Conservation (phyloP, 225 moss, liverwort and hornwort genomes). For the Physcomitrium patens region DNA sequence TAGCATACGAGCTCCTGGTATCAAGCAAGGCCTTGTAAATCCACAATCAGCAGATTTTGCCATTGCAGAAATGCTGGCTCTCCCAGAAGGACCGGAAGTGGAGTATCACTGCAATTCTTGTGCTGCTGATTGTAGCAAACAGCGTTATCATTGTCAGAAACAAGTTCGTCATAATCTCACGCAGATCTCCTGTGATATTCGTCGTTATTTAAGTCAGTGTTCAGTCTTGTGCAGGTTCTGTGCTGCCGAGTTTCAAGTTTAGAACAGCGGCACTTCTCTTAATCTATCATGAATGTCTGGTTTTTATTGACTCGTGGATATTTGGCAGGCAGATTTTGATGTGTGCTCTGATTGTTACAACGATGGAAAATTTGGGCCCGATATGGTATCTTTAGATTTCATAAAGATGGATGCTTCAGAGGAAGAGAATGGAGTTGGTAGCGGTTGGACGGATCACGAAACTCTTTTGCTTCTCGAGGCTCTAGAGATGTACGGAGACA, state of each 20-base stretch:
- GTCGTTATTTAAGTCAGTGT: neutral
- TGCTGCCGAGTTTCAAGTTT: conserved; percentile 10
- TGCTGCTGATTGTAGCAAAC: conserved; percentile 89
- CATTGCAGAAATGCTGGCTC: conserved; percentile 72
- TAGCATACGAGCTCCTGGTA: conserved; percentile 52
- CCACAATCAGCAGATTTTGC: conserved; percentile 53
- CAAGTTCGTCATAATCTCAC: conserved; percentile 65
- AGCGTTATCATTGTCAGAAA: conserved; percentile 97
- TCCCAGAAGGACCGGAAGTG: conserved; percentile 68
- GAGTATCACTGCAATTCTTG: conserved; percentile 97
- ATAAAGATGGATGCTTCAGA: conserved; percentile 81
- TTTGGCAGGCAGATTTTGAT: conserved; percentile 98
- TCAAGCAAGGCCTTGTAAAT: conserved; percentile 45
- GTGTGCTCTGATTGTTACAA: conserved; percentile 93
- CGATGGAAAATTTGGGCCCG: conserved; percentile 91
- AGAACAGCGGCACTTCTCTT: neutral
- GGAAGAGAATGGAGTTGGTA: conserved; percentile 41
- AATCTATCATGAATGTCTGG: conserved; percentile 32
- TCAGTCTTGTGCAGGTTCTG: conserved; percentile 15
- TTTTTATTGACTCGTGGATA: conserved; percentile 42
- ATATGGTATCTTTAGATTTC: conserved; percentile 86
- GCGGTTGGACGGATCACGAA: no score
- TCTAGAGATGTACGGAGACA: no score
- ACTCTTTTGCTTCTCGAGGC: no score
- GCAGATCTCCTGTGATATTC: conserved; percentile 4